These are phyloP conservation scores for Xylaria sp. DNA, from an alignment of 2,329 filamentous ascomycete genomes.

Conservation along the genomic window DNA sequence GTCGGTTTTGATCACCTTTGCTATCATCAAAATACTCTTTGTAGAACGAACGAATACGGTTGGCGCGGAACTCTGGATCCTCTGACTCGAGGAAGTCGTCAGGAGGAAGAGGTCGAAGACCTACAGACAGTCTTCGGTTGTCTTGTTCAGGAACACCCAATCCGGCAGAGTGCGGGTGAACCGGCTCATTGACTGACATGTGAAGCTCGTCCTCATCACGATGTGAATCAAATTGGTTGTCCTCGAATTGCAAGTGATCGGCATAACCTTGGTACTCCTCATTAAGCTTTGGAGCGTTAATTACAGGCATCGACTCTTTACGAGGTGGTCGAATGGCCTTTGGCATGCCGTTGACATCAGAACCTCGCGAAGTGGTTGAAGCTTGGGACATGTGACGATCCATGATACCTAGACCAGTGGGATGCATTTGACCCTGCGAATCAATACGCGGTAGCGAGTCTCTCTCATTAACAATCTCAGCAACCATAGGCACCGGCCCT, in stretches of 20 bases:
- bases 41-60: constrained; percentile 97
- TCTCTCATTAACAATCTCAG: constrained; percentile 29
- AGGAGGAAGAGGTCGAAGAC: constrained; percentile 84
- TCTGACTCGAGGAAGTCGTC: constrained; percentile 80
- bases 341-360: constrained; percentile 38
- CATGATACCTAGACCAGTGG: constrained; percentile 34
- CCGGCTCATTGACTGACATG: constrained; percentile 33
- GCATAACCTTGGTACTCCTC: constrained; percentile 37
- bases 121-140: constrained; percentile 67
- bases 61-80: constrained; percentile 91
- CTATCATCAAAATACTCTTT: constrained; percentile 98
- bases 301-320: constrained; percentile 42
- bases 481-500: constrained; percentile 28
- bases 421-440: constrained; percentile 15
- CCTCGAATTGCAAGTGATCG: constrained; percentile 35
- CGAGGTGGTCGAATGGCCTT: constrained; percentile 43
- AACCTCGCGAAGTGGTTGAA: constrained; percentile 30
- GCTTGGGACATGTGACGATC: constrained; percentile 33
- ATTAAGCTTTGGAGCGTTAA: constrained; percentile 32
- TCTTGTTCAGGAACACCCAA: constrained; percentile 62
- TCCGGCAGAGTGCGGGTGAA: constrained; percentile 41
- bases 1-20: constrained; percentile 31
- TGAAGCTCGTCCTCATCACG: constrained; percentile 41
- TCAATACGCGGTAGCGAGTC: constrained; percentile 31
- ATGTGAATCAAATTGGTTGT: constrained; percentile 30